These are phyloP conservation scores for Gentiana dahurica DNA, from an alignment of 257 asterid species.

Conservation along the genomic window DNA sequence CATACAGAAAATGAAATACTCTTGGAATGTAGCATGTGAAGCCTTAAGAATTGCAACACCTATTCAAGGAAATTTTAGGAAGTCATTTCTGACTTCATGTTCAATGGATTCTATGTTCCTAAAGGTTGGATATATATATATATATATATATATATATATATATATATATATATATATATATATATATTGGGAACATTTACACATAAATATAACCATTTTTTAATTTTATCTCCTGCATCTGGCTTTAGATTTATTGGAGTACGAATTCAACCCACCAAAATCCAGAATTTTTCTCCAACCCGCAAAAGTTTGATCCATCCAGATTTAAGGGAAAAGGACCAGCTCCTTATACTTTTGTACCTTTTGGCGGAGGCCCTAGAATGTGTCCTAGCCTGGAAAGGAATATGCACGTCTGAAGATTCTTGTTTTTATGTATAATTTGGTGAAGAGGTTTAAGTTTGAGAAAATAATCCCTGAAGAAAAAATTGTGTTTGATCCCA, in stretches of 20 bases:
- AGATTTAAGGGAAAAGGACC: slow-evolving; percentile 45
- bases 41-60: slow-evolving; percentile 52
- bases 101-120: slow-evolving; percentile 46
- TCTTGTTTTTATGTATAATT: slow-evolving; percentile 43
- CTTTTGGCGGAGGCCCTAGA: slow-evolving; percentile 47
- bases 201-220: neutral
- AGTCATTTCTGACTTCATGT: slow-evolving; percentile 39
- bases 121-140: slow-evolving; percentile 31
- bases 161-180: neutral
- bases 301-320: slow-evolving; percentile 32
- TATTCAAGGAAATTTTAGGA: slow-evolving; percentile 48
- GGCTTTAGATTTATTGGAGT: slow-evolving; percentile 34
- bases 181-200: neutral
- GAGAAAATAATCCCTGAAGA: slow-evolving; percentile 30
- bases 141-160: neutral
- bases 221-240: neutral
- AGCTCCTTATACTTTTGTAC: slow-evolving; percentile 44
- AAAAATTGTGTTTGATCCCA: slow-evolving; percentile 39
- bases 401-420: slow-evolving; percentile 45
- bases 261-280: slow-evolving; percentile 34
- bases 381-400: slow-evolving; percentile 46
- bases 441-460: slow-evolving; percentile 38
- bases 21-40: slow-evolving; percentile 60
- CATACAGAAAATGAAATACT: slow-evolving; percentile 45
- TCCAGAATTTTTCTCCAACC: slow-evolving; percentile 31